These are phyloP conservation scores for Begonia loranthoides DNA, from an alignment of 306 rosid genomes.

Conservation along the genomic window DNA sequence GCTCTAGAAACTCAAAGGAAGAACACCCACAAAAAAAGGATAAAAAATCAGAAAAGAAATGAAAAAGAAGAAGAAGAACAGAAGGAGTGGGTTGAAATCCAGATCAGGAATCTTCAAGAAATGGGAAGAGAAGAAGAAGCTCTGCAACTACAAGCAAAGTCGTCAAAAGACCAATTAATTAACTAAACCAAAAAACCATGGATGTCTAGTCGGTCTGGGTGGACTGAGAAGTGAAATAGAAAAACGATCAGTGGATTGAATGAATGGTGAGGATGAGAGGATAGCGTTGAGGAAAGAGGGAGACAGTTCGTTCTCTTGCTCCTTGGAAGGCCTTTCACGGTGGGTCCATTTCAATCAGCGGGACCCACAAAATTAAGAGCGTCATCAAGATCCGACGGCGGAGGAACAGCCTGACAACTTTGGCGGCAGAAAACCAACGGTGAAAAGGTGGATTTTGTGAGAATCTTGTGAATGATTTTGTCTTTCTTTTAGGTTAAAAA, in stretches of 20 bases:
- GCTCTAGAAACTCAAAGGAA: slow-evolving; percentile 3
- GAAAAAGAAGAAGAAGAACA: slow-evolving; percentile 2
- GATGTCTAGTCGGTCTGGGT: slow-evolving; percentile 44
- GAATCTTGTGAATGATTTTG: neutral
- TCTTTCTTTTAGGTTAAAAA: neutral
- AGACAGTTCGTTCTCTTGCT: slow-evolving; percentile 20
- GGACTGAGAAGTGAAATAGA: slow-evolving; percentile 25
- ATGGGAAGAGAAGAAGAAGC: slow-evolving; percentile 6
- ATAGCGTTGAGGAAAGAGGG: slow-evolving; percentile 27
- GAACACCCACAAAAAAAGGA: slow-evolving; percentile 4
- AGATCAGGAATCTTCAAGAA: slow-evolving; percentile 16
- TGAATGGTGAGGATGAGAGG: slow-evolving; percentile 20
- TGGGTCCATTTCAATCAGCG: slow-evolving; percentile 25
- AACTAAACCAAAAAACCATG: slow-evolving; percentile 7
- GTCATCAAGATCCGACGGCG: slow-evolving; percentile 22
- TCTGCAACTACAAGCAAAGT: neutral
- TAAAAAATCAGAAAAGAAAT: slow-evolving; percentile 8
- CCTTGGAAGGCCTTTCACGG: slow-evolving; percentile 33
- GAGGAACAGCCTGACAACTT: slow-evolving; percentile 15
- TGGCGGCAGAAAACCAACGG: slow-evolving; percentile 36
- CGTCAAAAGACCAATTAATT: slow-evolving; percentile 7
- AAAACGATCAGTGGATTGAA: slow-evolving; percentile 8
- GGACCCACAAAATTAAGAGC: slow-evolving; percentile 25
- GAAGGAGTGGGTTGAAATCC: slow-evolving; percentile 12
- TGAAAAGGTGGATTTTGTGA: slow-evolving; percentile 10